phyloP scores from a whole-genome alignment of 2,329 filamentous ascomycete species.

The Escovopsis sp. region DNA sequence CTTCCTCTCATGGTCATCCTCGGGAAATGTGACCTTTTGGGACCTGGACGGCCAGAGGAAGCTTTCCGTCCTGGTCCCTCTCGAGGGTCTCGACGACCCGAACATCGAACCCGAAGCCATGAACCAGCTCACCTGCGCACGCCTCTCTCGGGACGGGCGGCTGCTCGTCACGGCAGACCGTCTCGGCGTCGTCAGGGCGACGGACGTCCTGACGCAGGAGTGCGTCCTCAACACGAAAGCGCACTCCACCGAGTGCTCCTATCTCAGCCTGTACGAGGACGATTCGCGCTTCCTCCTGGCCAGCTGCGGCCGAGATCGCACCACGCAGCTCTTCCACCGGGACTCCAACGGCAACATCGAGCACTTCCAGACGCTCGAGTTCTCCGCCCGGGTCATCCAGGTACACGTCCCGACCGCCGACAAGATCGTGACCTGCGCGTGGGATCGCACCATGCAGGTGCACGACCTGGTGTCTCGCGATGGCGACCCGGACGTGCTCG shows the following conservation, averaged over 20 bases:
- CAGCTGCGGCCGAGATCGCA: conserved; percentile 75
- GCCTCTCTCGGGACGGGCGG: conserved; percentile 43
- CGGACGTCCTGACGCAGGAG: conserved; percentile 45
- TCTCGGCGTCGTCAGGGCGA: conserved; percentile 62
- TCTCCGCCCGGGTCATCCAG: conserved; percentile 70
- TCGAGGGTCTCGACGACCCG: conserved; percentile 61
- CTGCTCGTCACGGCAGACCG: conserved; percentile 74
- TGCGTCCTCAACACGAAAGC: conserved; percentile 63
- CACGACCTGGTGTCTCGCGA: conserved; percentile 63
- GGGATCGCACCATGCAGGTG: conserved; percentile 75
- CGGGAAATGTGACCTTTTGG: conserved; percentile 75
- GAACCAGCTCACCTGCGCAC: conserved; percentile 46
- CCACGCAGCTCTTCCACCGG: conserved; percentile 72
- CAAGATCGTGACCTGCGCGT: conserved; percentile 69
- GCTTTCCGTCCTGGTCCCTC: conserved; percentile 45
- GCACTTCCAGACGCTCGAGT: conserved; percentile 84
- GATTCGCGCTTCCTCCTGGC: conserved; percentile 53
- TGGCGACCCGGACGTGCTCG: conserved; percentile 46
- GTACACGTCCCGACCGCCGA: conserved; percentile 59
- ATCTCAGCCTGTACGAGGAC: conserved; percentile 56
- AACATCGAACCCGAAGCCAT: conserved; percentile 32
- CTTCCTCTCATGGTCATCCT: conserved; percentile 81
- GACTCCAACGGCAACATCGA: conserved; percentile 44
- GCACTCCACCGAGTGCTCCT: conserved; percentile 72
- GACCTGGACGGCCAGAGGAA: conserved; percentile 53